Conservation (phyloP, 139 green algal genomes). For the Yamagishiella unicocca region DNA sequence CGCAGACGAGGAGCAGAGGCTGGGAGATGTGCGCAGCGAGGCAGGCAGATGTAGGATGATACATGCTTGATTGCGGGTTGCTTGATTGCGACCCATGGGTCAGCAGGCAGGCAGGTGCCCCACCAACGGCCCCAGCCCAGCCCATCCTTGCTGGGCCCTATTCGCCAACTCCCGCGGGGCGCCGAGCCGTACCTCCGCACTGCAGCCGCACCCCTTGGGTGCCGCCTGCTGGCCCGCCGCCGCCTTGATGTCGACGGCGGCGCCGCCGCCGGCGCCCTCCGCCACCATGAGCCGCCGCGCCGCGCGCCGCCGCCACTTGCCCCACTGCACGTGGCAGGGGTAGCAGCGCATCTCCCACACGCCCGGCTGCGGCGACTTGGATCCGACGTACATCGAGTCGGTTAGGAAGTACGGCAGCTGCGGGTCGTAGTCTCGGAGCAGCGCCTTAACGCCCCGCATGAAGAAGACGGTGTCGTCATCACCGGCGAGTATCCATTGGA, state of each 20-base stretch:
- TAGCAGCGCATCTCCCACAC: slow-evolving; percentile 42
- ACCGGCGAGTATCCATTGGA: slow-evolving; percentile 26
- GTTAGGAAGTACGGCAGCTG: slow-evolving; percentile 29
- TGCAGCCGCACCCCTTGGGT: slow-evolving; percentile 32
- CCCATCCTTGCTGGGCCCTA: too few species aligned
- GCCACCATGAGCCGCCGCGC: background rate
- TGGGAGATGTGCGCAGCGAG: too few species aligned
- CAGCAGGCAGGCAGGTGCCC: too few species aligned
- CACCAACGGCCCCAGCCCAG: too few species aligned
- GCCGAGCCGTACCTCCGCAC: slow-evolving; percentile 13
- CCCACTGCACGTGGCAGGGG: slow-evolving; percentile 37
- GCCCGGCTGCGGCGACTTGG: slow-evolving; percentile 25
- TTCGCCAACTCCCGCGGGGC: too few species aligned
- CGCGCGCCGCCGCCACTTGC: slow-evolving; percentile 13
- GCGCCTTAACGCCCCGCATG: slow-evolving; percentile 36
- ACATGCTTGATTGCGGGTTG: too few species aligned
- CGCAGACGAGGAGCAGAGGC: too few species aligned
- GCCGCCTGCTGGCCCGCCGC: background rate
- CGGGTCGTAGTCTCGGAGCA: slow-evolving; percentile 37
- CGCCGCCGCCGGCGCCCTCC: background rate
- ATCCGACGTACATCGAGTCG: slow-evolving; percentile 26
- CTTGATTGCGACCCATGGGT: too few species aligned
- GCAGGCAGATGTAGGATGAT: too few species aligned
- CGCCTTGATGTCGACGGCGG: background rate
- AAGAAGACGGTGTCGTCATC: slow-evolving; percentile 45